Conservation (phyloP, 2,329 filamentous ascomycete genomes). For the Juglanconis juglandina region DNA sequence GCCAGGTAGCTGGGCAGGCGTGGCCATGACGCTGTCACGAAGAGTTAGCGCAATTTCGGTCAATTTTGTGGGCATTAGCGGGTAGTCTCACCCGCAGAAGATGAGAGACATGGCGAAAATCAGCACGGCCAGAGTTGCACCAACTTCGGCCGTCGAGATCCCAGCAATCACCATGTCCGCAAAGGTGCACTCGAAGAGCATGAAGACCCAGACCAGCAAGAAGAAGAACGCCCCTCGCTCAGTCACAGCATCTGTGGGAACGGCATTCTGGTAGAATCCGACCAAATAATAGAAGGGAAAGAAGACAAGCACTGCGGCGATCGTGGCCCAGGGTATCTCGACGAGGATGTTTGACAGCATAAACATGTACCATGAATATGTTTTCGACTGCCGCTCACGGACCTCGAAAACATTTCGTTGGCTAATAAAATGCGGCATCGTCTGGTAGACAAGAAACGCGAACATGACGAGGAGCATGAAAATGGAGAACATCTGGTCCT, state of each 20-base stretch:
- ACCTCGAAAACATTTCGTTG: conserved; percentile 78
- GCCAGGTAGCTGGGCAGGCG: conserved; percentile 58
- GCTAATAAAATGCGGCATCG: conserved; percentile 69
- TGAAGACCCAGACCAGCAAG: conserved; percentile 58
- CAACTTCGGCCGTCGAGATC: conserved; percentile 60
- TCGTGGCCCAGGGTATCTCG: conserved; percentile 79
- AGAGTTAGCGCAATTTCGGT: conserved; percentile 49
- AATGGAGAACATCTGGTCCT: conserved; percentile 21
- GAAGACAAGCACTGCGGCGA: conserved; percentile 74
- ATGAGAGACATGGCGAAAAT: conserved; percentile 56
- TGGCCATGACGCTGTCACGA: conserved; percentile 64
- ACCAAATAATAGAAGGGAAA: conserved; percentile 85
- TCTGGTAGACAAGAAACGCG: neutral
- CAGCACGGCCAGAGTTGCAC: conserved; percentile 60
- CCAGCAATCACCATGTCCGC: conserved; percentile 60
- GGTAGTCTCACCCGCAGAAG: conserved; percentile 40
- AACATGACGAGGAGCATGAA: neutral
- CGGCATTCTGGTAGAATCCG: conserved; percentile 69
- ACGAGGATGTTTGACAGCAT: conserved; percentile 80
- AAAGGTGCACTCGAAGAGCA: conserved; percentile 64
- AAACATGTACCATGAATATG: conserved; percentile 82
- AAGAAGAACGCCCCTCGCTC: conserved; percentile 59
- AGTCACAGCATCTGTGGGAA: conserved; percentile 32
- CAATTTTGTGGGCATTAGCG: neutral
- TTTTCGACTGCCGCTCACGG: conserved; percentile 78